These are phyloP conservation scores for Vaccinium corymbosum DNA, from an alignment of 148 eudicot species.

Conservation along the genomic window DNA sequence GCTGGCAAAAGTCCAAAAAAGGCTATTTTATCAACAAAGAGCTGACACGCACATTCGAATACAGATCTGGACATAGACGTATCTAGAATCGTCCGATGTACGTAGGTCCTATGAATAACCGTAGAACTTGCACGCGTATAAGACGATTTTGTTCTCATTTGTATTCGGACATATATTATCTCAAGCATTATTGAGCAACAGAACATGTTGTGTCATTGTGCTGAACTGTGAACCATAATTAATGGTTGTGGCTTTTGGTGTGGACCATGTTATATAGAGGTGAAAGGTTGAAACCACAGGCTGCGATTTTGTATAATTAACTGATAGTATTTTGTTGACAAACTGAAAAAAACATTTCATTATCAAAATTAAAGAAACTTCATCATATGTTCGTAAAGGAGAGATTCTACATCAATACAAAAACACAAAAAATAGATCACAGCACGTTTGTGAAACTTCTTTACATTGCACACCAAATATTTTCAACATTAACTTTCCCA, in stretches of 20 bases:
- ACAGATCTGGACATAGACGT: neutral
- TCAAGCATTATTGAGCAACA: neutral
- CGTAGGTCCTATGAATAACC: neutral
- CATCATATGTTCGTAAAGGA: no score
- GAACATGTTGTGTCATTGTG: neutral
- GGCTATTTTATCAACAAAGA: neutral
- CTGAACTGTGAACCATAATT: constrained; percentile 7
- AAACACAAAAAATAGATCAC: no score
- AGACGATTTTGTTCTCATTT: neutral
- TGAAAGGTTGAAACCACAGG: neutral
- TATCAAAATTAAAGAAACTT: no score
- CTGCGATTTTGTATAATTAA: no score
- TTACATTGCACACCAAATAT: no score
- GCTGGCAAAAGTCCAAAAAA: neutral
- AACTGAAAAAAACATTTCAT: no score
- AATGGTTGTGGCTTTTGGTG: neutral
- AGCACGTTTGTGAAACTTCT: no score
- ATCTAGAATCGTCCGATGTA: neutral
- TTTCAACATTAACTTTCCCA: no score
- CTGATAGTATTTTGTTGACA: no score
- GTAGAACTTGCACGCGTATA: neutral
- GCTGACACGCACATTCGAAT: neutral
- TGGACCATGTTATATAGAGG: neutral
- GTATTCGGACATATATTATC: neutral
- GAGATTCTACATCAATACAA: no score